Conservation (phyloP, 495 filamentous ascomycete genomes). For the Neohortaea acidophila region DNA sequence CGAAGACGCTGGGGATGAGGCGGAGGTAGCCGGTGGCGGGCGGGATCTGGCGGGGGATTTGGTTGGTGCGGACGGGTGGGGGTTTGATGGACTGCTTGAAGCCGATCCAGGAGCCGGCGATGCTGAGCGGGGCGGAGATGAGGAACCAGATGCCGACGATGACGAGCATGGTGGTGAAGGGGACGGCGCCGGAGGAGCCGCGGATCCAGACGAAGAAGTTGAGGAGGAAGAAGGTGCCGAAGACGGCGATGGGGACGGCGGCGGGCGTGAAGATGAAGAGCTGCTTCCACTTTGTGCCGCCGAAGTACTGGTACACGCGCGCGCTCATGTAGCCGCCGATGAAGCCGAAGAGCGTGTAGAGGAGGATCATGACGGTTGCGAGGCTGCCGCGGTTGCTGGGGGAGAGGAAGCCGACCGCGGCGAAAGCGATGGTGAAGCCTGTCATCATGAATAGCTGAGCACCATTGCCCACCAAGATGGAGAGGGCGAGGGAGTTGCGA, state of each 20-base stretch:
- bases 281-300: constrained; percentile 83
- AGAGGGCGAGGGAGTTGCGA: constrained; percentile 63
- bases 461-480: constrained; percentile 81
- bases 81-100: constrained; percentile 56
- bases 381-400: constrained; percentile 88
- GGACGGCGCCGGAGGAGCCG: constrained; percentile 78
- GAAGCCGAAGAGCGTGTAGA: constrained; percentile 85
- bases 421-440: constrained; percentile 81
- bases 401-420: constrained; percentile 83
- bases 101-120: constrained; percentile 83
- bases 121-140: constrained; percentile 80
- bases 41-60: constrained; percentile 93
- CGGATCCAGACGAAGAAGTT: constrained; percentile 94
- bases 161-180: constrained; percentile 91
- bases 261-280: constrained; percentile 81
- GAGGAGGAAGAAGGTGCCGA: constrained; percentile 77
- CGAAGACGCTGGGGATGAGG: constrained; percentile 69
- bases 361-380: constrained; percentile 75
- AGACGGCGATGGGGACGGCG: constrained; percentile 75
- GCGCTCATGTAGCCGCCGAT: constrained; percentile 85
- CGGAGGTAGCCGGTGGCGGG: constrained; percentile 65
- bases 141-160: constrained; percentile 90
- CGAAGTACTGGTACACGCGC: constrained; percentile 79
- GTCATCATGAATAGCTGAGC: constrained; percentile 97
- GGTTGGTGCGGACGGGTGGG: constrained; percentile 83